Percentiles rank a stretch among this genome's conserved stretches.
These are phyloP conservation scores for Calonectria leucothoes DNA, from an alignment of 2,329 filamentous ascomycete genomes.

Conservation along the genomic window DNA sequence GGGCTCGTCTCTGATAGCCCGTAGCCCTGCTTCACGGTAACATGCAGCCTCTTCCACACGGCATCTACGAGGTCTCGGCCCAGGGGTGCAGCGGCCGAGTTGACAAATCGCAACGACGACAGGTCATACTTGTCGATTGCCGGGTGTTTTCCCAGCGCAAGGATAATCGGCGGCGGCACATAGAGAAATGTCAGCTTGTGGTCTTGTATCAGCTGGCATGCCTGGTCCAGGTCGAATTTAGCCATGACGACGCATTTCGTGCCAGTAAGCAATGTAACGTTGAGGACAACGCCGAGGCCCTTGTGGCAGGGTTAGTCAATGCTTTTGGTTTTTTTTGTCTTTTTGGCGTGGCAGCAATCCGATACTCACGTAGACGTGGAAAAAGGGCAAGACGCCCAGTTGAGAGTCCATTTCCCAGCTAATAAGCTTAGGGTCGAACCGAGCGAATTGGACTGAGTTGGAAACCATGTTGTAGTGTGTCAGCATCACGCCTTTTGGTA, in stretches of 20 bases:
- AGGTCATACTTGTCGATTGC: constrained; percentile 84
- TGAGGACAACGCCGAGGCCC: constrained; percentile 48
- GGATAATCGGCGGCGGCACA: constrained; percentile 85
- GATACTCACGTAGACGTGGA: constrained; percentile 82
- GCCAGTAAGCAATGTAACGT: constrained; percentile 62
- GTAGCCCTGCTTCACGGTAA: constrained; percentile 93
- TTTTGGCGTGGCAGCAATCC: not conserved
- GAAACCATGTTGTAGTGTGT: constrained; percentile 85
- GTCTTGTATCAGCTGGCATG: constrained; percentile 81
- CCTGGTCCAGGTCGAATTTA: constrained; percentile 83
- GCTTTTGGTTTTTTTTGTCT: no score
- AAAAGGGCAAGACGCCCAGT: constrained; percentile 87
- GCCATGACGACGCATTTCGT: constrained; percentile 78
- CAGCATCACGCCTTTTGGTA: constrained; percentile 92
- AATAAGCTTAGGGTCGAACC: constrained; percentile 64
- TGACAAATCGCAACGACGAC: constrained; percentile 82
- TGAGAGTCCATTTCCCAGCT: constrained; percentile 77
- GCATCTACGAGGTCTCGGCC: constrained; percentile 83
- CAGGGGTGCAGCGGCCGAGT: constrained; percentile 87
- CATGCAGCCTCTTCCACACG: constrained; percentile 77
- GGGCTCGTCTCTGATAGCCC: constrained; percentile 90
- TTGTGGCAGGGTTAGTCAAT: constrained; percentile 30
- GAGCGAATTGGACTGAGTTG: constrained; percentile 71
- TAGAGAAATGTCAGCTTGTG: constrained; percentile 82
- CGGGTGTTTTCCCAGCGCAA: constrained; percentile 84